Evolutionary conservation across 2,329 filamentous ascomycete species (phyloP), one percentile per base, ranked within the genome.

Genomic region (Clonostachys solani): DNA sequence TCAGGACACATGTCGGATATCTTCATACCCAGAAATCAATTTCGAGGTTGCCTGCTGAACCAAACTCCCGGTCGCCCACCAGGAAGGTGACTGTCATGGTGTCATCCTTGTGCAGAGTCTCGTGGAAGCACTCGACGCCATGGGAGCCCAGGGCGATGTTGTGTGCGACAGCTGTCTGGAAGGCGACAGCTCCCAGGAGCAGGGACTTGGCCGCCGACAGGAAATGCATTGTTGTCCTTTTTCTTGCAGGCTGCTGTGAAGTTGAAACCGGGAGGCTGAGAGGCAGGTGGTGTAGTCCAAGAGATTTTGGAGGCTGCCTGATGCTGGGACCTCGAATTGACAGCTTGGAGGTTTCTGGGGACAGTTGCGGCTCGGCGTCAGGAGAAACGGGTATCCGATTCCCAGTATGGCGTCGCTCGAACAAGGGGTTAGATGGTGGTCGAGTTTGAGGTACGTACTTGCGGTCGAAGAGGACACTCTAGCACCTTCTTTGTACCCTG

Each of bases 21-120:
- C 40, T 3, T n/a, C 83, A 56, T 83, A 97, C 94, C 91, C 91
- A 97, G 67, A 99, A 99, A 69, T 99, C 94, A 63, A 99, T 87
- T 58, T 97, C 92, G 50, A 99, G 75, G 64, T 96, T 97, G 34
- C 92, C 92, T 49, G 91, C 92, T 45, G 88, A 89, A 45, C 92
- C 92, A 70, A 96, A 96, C 67, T 99, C 94, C 56, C 92, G 79
- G 67, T 99, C 94, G 64, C 94, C 94, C 49, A 97, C 92, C 74
- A 97, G 94, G 78, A 95, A 99, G 33, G 92, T 95, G 50, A 99
- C 92, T 9, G 91, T 96, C 94, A 99, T 99, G 71, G 87, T 89
- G 75, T 99, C 94, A 69, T 96, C 94, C 66, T 80, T 83, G 75
- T 95, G 92, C 50, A 99, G 83, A 59, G 77, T 71, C 75, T 99